Evolutionary conservation across 176 grass and related monocot species (phyloP).

Genomic region (Musa acuminata): DNA sequence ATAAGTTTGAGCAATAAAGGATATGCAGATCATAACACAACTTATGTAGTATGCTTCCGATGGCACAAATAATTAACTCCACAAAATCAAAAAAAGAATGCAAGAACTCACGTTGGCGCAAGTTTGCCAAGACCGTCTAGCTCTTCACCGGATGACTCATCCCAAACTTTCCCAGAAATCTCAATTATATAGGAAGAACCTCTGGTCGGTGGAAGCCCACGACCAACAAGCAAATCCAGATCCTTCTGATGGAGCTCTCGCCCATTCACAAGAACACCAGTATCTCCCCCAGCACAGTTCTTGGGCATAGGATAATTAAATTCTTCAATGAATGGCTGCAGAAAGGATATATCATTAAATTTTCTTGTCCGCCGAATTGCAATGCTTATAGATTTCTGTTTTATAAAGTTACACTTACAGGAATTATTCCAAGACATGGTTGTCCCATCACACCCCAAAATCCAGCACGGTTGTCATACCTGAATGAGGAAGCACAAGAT

Average conservation of each 20-base stretch:
- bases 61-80: constrained; percentile 1
- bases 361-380: background rate
- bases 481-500: constrained; percentile 24
- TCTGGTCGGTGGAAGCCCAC: constrained; percentile 58
- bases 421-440: constrained; percentile 93
- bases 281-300: constrained; percentile 74
- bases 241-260: constrained; percentile 94
- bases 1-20: background rate
- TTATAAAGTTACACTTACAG: constrained; percentile 42
- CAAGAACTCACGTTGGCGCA: constrained; percentile 79
- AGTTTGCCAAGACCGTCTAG: constrained; percentile 87
- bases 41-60: too few relatives aligned
- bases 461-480: constrained; percentile 88
- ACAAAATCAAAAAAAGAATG: constrained; percentile 1
- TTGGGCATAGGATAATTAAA: constrained; percentile 89
- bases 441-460: constrained; percentile 87
- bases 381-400: background rate
- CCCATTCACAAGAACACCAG: constrained; percentile 70
- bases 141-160: constrained; percentile 77
- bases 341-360: background rate
- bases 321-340: constrained; percentile 79
- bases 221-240: constrained; percentile 63
- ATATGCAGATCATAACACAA: background rate
- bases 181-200: constrained; percentile 64
- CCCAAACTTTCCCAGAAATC: constrained; percentile 74